These are phyloP conservation scores for Hyaloscypha bicolor DNA, from an alignment of 495 filamentous ascomycete genomes.

Conservation along the genomic window DNA sequence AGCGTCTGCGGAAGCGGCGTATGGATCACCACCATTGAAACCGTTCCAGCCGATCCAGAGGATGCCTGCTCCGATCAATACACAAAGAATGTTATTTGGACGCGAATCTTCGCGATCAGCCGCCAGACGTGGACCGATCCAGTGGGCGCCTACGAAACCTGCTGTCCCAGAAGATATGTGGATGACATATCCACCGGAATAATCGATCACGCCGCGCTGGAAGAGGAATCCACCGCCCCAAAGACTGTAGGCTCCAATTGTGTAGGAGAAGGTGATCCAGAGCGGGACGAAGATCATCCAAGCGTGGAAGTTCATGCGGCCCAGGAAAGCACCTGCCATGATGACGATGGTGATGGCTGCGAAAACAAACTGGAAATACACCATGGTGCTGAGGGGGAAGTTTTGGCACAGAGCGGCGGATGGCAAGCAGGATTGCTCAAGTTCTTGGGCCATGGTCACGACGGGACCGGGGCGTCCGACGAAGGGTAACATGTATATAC, in stretches of 20 bases:
- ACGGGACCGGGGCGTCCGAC: slow-evolving; percentile 54
- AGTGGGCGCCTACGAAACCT: slow-evolving; percentile 56
- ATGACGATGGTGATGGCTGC: slow-evolving; percentile 60
- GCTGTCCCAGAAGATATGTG: slow-evolving; percentile 59
- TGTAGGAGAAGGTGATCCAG: slow-evolving; percentile 56
- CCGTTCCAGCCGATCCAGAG: slow-evolving; percentile 63
- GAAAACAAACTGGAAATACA: slow-evolving; percentile 64
- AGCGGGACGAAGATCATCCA: slow-evolving; percentile 62
- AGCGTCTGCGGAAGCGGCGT: slow-evolving; percentile 55
- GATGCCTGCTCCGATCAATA: slow-evolving; percentile 55
- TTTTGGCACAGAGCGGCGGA: slow-evolving; percentile 42
- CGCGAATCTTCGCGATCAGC: slow-evolving; percentile 51
- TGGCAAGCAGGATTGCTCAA: slow-evolving; percentile 49
- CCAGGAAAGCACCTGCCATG: slow-evolving; percentile 52
- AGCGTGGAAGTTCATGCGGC: slow-evolving; percentile 57
- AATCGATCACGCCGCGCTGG: slow-evolving; percentile 55
- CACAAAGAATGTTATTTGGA: slow-evolving; percentile 54
- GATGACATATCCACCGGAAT: slow-evolving; percentile 62
- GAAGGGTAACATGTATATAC: slow-evolving; percentile 54
- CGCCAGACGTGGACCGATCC: slow-evolving; percentile 53
- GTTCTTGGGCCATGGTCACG: slow-evolving; percentile 50
- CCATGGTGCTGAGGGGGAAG: slow-evolving; percentile 56
- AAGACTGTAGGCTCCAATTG: slow-evolving; percentile 47
- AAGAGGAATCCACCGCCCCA: slow-evolving; percentile 60
- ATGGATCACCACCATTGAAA: slow-evolving; percentile 61